These are phyloP conservation scores for Pseudogymnoascus sp. DNA, from an alignment of 2,329 filamentous ascomycete species.

Conservation along the genomic window DNA sequence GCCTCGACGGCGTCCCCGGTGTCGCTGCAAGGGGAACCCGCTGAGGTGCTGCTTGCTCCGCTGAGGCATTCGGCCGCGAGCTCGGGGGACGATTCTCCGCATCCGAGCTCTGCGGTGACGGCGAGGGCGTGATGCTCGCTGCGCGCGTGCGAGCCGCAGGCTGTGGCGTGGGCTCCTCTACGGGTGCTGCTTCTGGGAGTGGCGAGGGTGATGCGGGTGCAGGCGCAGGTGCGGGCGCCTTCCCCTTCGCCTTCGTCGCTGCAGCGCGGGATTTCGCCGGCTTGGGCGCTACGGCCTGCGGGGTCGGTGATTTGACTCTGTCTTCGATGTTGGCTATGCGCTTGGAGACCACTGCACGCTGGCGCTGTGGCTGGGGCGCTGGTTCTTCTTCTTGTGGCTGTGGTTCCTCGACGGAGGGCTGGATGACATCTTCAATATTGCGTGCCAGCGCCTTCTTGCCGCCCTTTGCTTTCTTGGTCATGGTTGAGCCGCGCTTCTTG, in stretches of 20 bases:
- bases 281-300: neutral
- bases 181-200: neutral
- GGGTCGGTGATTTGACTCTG: neutral
- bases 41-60: conserved; percentile 33
- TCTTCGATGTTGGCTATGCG: neutral
- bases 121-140: conserved; percentile 52
- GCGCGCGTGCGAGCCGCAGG: conserved; percentile 44
- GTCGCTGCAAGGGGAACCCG: conserved; percentile 42
- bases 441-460: conserved; percentile 20
- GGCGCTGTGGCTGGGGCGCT: neutral
- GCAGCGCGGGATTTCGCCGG: conserved; percentile 9
- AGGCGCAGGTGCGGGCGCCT: conserved; percentile 2
- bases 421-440: conserved; percentile 23
- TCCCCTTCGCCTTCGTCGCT: conserved; percentile 16
- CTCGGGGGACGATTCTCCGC: conserved; percentile 74
- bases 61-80: conserved; percentile 40
- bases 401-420: conserved; percentile 11
- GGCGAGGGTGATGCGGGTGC: neutral
- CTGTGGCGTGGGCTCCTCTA: conserved; percentile 14
- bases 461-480: conserved; percentile 21
- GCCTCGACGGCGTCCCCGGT: conserved; percentile 52
- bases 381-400: neutral
- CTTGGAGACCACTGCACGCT: neutral
- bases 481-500: conserved; percentile 19
- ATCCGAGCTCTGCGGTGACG: conserved; percentile 69